Conservation (phyloP, 106 monocot species). For the Ottelia alismoides region DNA sequence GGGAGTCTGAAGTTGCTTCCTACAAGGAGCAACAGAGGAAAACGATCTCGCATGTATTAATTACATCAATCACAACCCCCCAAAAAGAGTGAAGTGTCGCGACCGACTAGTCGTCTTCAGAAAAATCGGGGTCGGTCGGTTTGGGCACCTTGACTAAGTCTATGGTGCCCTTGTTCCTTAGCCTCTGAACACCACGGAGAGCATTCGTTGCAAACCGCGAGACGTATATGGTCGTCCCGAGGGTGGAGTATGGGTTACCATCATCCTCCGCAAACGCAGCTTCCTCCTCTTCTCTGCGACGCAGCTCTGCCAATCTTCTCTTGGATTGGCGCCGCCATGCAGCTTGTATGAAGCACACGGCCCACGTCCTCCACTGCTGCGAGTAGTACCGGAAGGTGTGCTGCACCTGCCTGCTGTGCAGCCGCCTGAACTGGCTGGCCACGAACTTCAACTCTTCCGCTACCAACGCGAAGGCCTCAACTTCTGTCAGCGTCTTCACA, state of each 20-base stretch:
- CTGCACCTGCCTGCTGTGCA: conserved; percentile 59
- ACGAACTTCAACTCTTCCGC: conserved; percentile 70
- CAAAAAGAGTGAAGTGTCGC: no score
- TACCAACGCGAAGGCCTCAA: conserved; percentile 58
- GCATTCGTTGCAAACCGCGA: conserved; percentile 59
- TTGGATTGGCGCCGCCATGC: conserved; percentile 61
- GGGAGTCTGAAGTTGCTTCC: no score
- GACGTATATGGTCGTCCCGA: conserved; percentile 37
- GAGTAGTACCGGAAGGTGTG: conserved; percentile 77
- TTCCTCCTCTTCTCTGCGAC: conserved; percentile 19
- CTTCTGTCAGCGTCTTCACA: conserved; percentile 55
- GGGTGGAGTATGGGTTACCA: conserved; percentile 18
- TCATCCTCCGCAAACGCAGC: neutral
- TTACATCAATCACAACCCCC: no score
- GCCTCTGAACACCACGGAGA: conserved; percentile 33
- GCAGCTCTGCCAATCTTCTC: conserved; percentile 46
- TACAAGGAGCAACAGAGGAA: no score
- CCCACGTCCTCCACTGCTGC: conserved; percentile 88
- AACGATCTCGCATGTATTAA: no score
- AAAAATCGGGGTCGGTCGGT: conserved; percentile 53
- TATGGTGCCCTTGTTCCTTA: conserved; percentile 11
- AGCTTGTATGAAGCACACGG: conserved; percentile 66
- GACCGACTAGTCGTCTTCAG: conserved; percentile 28
- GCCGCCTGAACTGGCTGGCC: conserved; percentile 58
- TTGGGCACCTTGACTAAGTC: conserved; percentile 24